Evolutionary conservation across 1,284 basidiomycete species (phyloP).

Genomic region (Trichosporon sp.): DNA sequence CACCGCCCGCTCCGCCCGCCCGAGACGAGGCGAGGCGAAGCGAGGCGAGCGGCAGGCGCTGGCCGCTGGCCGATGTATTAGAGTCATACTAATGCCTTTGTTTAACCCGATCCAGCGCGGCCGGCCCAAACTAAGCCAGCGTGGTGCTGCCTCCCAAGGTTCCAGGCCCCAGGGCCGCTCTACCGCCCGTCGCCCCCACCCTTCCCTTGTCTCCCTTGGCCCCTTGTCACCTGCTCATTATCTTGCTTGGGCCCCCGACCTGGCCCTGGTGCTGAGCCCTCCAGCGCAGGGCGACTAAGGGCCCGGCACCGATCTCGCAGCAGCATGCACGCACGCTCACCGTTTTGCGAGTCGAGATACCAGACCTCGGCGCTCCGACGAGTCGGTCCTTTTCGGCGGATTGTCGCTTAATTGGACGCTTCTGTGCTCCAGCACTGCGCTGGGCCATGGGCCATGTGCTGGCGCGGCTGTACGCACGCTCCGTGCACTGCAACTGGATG

Average conservation of each 20-base stretch:
- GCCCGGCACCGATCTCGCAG: neutral
- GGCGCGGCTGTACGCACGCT: neutral
- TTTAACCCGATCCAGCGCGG: neutral
- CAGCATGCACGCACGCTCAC: neutral
- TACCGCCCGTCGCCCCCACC: slow-evolving; percentile 3
- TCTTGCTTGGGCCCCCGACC: slow-evolving; percentile 4
- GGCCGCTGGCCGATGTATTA: neutral
- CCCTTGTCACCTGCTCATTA: slow-evolving; percentile 1
- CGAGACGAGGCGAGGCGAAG: neutral
- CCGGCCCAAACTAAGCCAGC: neutral
- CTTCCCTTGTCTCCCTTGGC: neutral
- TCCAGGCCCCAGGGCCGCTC: slow-evolving; percentile 5
- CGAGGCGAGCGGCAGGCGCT: neutral
- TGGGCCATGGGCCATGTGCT: neutral
- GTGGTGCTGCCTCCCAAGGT: neutral
- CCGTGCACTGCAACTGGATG: neutral
- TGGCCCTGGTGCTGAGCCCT: neutral
- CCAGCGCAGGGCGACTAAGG: neutral
- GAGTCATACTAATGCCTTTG: neutral
- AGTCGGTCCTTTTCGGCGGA: slow-evolving; percentile 1
- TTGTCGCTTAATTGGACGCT: neutral
- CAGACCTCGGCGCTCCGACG: neutral
- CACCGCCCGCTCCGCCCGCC: neutral
- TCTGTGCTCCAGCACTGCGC: neutral
- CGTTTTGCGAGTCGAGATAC: neutral